Conservation (phyloP, 2,329 filamentous ascomycete genomes). For the Colletotrichum tropicale region DNA sequence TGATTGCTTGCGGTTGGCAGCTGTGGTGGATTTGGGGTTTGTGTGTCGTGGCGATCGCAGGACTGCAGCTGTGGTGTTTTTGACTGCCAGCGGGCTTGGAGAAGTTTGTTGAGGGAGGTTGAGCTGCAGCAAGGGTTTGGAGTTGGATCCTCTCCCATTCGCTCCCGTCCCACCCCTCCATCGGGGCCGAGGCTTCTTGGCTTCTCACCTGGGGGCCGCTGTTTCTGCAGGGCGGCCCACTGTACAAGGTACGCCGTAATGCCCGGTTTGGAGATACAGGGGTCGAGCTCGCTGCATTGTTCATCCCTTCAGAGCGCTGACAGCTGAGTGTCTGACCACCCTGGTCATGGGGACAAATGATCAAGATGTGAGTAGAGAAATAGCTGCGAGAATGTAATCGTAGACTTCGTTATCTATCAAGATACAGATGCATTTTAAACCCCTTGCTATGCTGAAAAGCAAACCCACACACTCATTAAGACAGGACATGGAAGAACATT, state of each 20-base stretch:
- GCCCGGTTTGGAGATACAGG: neutral
- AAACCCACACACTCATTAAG: neutral
- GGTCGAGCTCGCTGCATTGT: neutral
- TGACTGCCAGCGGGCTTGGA: neutral
- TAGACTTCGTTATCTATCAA: neutral
- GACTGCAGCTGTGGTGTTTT: neutral
- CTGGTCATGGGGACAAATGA: neutral
- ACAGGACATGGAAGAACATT: conserved; percentile 29
- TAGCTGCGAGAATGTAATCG: neutral
- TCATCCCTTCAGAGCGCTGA: neutral
- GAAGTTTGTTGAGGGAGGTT: conserved; percentile 20
- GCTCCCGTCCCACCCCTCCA: neutral
- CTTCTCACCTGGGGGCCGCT: neutral
- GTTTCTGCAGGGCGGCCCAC: neutral
- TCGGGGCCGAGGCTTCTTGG: neutral
- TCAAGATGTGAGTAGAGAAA: neutral
- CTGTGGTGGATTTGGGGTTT: neutral
- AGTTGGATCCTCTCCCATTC: neutral
- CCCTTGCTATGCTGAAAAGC: neutral
- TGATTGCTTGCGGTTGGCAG: neutral
- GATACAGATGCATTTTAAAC: neutral
- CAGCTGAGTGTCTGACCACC: neutral
- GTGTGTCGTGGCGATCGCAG: neutral
- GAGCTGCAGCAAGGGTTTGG: conserved; percentile 15
- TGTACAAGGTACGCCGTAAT: neutral